phyloP scores from a whole-genome alignment of 805 yeast species.

The Ogataea parapolymorpha region DNA sequence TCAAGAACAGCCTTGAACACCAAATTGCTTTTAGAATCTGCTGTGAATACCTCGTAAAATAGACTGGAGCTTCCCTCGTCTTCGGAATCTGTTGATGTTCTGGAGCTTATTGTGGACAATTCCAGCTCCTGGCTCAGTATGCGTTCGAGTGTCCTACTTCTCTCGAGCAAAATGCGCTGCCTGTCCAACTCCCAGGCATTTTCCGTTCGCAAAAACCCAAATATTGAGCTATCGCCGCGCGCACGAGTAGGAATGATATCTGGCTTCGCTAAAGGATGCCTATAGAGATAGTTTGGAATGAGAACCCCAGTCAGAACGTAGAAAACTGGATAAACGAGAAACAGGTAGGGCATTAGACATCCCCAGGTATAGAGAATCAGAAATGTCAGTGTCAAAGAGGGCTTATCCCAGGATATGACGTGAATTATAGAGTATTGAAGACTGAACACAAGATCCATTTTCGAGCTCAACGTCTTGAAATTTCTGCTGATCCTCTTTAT shows the following conservation, averaged over 20 bases:
- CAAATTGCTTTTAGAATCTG: slow-evolving; percentile 14
- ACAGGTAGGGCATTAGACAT: slow-evolving; percentile 68
- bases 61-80: slow-evolving; percentile 15
- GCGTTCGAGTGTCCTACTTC: slow-evolving; percentile 12
- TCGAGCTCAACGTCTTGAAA: slow-evolving; percentile 52
- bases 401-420: slow-evolving; percentile 70
- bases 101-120: slow-evolving; percentile 13
- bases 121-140: slow-evolving; percentile 10
- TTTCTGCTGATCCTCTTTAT: slow-evolving; percentile 54
- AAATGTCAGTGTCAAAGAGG: slow-evolving; percentile 61
- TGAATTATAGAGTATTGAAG: slow-evolving; percentile 60
- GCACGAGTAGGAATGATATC: slow-evolving; percentile 42
- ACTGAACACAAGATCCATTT: slow-evolving; percentile 54
- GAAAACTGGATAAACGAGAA: slow-evolving; percentile 61
- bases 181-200: slow-evolving; percentile 20
- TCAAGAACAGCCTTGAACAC: slow-evolving; percentile 15
- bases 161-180: slow-evolving; percentile 4
- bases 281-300: slow-evolving; percentile 63
- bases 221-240: slow-evolving; percentile 49
- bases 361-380: slow-evolving; percentile 60
- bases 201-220: slow-evolving; percentile 34
- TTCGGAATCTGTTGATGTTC: slow-evolving; percentile 18
- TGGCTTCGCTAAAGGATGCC: slow-evolving; percentile 59
- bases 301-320: slow-evolving; percentile 54
- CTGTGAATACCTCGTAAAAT: slow-evolving; percentile 17